These are phyloP conservation scores for Boletus vinaceobasis DNA, from an alignment of 768 basidiomycete genomes.

Conservation along the genomic window DNA sequence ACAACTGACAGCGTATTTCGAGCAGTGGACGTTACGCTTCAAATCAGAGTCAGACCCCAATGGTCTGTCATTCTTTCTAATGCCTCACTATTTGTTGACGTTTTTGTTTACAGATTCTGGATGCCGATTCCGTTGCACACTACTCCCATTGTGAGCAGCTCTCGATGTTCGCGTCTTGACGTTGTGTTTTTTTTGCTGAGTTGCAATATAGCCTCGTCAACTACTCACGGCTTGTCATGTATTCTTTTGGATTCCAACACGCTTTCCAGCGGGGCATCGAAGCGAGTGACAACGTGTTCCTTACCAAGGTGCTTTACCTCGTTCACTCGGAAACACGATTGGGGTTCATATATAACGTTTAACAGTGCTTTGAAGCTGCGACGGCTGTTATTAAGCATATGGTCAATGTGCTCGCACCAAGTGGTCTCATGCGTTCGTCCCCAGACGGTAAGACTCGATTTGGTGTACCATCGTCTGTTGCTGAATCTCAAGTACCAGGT, in stretches of 20 bases:
- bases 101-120: constrained; percentile 44
- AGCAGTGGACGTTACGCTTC: constrained; percentile 67
- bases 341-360: not conserved
- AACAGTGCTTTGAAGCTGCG: constrained; percentile 64
- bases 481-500: constrained; percentile 34
- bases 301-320: constrained; percentile 49
- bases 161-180: not conserved
- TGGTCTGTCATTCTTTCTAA: constrained; percentile 37
- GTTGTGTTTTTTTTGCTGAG: constrained; percentile 6
- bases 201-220: constrained; percentile 52
- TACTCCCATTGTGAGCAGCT: constrained; percentile 69
- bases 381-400: constrained; percentile 63
- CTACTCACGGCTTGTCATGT: constrained; percentile 82
- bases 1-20: constrained; percentile 51
- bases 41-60: constrained; percentile 54
- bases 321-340: not conserved
- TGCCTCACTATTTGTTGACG: not conserved
- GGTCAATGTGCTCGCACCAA: constrained; percentile 62
- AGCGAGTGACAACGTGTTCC: constrained; percentile 59
- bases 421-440: constrained; percentile 73
- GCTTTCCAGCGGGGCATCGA: constrained; percentile 70
- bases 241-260: constrained; percentile 82
- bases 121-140: constrained; percentile 56
- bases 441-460: constrained; percentile 58
- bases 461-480: not conserved